Evolutionary conservation across 2,329 filamentous ascomycete species (phyloP), one percentile per base, ranked within the genome.

Genomic region (Penicillium aurantiogriseum): DNA sequence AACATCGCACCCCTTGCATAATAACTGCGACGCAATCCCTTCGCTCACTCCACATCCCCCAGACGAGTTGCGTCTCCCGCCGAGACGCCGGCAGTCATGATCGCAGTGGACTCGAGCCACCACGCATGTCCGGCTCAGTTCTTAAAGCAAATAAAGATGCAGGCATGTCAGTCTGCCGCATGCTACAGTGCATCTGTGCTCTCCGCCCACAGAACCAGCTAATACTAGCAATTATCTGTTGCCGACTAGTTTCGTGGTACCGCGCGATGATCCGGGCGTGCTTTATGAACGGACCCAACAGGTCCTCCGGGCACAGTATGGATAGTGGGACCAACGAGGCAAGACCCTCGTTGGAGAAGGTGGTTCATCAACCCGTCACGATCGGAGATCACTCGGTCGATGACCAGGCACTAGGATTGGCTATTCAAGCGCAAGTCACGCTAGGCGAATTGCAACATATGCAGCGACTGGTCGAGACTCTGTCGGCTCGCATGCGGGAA

Each of bases 341-440:
- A 25, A 21, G 5, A 7, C 6, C 7, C 5, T 39, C 42, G 10
- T 19, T 45, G 4, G 42, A 58, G 42, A 58, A 51, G 23, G 56
- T 58, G 4, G 19, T 40, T 23, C 42, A 55, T 5, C 51, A 58
- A 23, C 46, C 46, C 10, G 56, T 58, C 19, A 55, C 52, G 10
- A 58, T 58, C n/a, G 56, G 56, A 23, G 52, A 58, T 38, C 56
- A 58, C 42, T 47, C 46, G 13, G 52, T 58, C 23, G 56, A 58
- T 13, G 54, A 51, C 10, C 46, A 35, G 11, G 35, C 21, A 2
- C 21, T 58, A 42, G 51, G 46, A 8, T 42, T 29, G 51, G 43
- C 43, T 13, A 55, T 58, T 23, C 51, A 58, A 29, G 33, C 56
- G 5, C 51, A 51, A 40, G 51, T 58, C 13, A 58, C 38, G 2